Conservation (phyloP, 208 protist genomes). For the Leishmania martiniquensis region DNA sequence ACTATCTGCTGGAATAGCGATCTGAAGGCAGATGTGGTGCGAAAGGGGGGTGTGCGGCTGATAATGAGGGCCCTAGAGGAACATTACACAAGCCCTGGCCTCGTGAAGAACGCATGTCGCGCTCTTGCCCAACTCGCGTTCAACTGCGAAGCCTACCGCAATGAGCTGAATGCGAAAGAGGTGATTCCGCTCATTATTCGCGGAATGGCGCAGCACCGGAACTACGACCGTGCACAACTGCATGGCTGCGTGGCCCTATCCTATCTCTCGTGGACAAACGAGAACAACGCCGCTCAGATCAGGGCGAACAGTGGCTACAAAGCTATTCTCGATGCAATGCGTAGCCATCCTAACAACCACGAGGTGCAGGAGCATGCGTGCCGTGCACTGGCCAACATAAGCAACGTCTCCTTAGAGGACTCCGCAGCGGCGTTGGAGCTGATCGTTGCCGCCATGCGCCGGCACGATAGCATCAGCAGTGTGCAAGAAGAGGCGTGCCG, state of each 20-base stretch:
- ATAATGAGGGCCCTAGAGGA: slow-evolving; percentile 86
- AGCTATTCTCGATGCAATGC: slow-evolving; percentile 88
- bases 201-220: slow-evolving; percentile 85
- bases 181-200: slow-evolving; percentile 88
- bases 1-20: slow-evolving; percentile 94
- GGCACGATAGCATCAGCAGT: slow-evolving; percentile 73
- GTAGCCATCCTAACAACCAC: slow-evolving; percentile 81
- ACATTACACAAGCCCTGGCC: slow-evolving; percentile 76
- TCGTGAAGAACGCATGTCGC: slow-evolving; percentile 91
- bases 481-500: slow-evolving; percentile 93
- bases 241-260: slow-evolving; percentile 92
- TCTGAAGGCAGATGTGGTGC: slow-evolving; percentile 89
- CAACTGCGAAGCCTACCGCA: slow-evolving; percentile 87
- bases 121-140: slow-evolving; percentile 91
- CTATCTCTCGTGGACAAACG: slow-evolving; percentile 92
- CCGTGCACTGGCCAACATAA: slow-evolving; percentile 89
- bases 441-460: slow-evolving; percentile 83
- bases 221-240: slow-evolving; percentile 90
- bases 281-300: slow-evolving; percentile 83
- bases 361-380: slow-evolving; percentile 93
- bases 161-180: slow-evolving; percentile 85
- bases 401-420: slow-evolving; percentile 59
- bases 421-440: slow-evolving; percentile 70
- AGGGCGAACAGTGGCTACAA: slow-evolving; percentile 78
- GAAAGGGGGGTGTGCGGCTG: slow-evolving; percentile 71